phyloP scores from a whole-genome alignment of 257 asterid genomes.

The Capsicum baccatum region DNA sequence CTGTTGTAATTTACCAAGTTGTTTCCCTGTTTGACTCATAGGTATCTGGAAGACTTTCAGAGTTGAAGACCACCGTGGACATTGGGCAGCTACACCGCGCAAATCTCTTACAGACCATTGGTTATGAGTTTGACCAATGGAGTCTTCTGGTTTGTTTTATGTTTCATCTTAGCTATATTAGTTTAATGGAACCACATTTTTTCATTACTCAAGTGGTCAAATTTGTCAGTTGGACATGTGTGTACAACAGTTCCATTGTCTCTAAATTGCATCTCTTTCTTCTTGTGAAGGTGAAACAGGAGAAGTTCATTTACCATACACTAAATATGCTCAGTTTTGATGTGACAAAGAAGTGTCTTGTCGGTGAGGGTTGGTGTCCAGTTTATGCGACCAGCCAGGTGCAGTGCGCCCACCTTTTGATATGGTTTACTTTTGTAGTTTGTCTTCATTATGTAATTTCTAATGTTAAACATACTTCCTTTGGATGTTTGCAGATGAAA shows the following conservation, averaged over 20 bases:
- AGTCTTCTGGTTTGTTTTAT: conserved; percentile 54
- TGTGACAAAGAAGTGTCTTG: conserved; percentile 69
- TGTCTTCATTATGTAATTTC: conserved; percentile 11
- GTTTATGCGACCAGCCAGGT: conserved; percentile 63
- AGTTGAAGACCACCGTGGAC: conserved; percentile 63
- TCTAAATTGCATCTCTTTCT: conserved; percentile 28
- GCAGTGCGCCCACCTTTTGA: neutral
- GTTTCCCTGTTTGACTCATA: conserved; percentile 33
- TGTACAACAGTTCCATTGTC: conserved; percentile 24
- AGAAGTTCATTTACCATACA: conserved; percentile 56
- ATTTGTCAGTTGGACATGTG: neutral
- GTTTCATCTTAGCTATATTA: neutral
- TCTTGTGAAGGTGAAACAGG: conserved; percentile 58
- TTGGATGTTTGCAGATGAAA: conserved; percentile 51
- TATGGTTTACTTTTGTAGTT: conserved; percentile 24
- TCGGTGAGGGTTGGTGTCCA: conserved; percentile 83
- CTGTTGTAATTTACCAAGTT: conserved; percentile 29
- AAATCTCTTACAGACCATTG: conserved; percentile 54
- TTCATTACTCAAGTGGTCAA: conserved; percentile 14
- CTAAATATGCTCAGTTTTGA: conserved; percentile 67
- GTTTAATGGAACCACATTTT: neutral
- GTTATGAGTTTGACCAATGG: conserved; percentile 62
- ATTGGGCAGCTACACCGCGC: conserved; percentile 51
- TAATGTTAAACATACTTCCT: neutral
- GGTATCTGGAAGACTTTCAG: conserved; percentile 69